A percentile compares a stretch with the other conserved stretches of the same genome.
Conservation (phyloP, 1,284 basidiomycete species). For the Apiotrichum siamense region DNA sequence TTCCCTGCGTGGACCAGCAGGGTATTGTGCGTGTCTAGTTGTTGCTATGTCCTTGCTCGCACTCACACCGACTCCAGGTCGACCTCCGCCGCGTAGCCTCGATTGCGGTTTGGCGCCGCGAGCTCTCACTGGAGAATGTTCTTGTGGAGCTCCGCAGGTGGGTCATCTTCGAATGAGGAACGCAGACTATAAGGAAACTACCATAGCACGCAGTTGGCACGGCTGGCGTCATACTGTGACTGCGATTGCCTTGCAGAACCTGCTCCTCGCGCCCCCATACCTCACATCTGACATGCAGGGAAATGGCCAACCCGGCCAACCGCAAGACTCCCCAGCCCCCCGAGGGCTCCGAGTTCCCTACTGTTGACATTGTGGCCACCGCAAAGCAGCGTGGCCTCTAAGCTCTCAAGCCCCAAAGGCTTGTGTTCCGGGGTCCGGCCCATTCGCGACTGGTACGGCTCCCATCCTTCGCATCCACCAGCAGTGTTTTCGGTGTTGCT, state of each 20-base stretch:
- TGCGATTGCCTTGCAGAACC: no score
- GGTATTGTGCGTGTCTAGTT: slow-evolving; percentile 53
- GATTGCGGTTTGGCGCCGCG: slow-evolving; percentile 66
- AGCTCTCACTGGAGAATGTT: slow-evolving; percentile 73
- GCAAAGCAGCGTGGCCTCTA: slow-evolving; percentile 34
- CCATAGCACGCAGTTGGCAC: background rate
- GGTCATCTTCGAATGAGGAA: slow-evolving; percentile 32
- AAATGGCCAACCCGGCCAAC: slow-evolving; percentile 88
- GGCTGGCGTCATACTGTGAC: no score
- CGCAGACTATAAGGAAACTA: no score
- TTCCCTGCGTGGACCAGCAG: slow-evolving; percentile 80
- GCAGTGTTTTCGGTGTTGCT: no score
- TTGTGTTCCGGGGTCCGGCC: no score
- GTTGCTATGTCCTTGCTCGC: background rate
- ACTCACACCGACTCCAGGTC: slow-evolving; percentile 49
- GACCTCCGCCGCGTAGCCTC: slow-evolving; percentile 64
- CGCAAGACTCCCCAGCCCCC: slow-evolving; percentile 91
- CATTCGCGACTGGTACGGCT: no score
- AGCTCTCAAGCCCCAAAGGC: no score
- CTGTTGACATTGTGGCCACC: slow-evolving; percentile 36
- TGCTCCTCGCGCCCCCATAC: no score
- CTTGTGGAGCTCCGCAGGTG: slow-evolving; percentile 86
- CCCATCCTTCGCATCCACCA: no score
- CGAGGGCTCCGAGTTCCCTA: slow-evolving; percentile 62
- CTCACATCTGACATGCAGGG: slow-evolving; percentile 52